Percentiles rank a stretch among this genome's conserved stretches.
These are phyloP conservation scores for Opeltia flavorubescens DNA, from an alignment of 495 filamentous ascomycete genomes.

Conservation along the genomic window DNA sequence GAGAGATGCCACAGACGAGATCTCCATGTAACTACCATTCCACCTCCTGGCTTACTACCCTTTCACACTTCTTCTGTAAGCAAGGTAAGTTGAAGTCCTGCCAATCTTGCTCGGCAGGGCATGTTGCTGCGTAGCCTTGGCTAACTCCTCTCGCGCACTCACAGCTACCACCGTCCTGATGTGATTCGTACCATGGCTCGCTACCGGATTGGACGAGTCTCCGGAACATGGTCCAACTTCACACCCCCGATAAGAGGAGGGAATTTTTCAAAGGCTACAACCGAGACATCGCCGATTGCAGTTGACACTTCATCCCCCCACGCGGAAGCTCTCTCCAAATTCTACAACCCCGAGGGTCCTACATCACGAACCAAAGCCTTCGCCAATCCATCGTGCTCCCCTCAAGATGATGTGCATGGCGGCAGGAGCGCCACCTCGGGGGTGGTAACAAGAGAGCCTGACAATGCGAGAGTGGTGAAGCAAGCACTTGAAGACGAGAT, in stretches of 20 bases:
- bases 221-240: slow-evolving; percentile 19
- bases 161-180: slow-evolving; percentile 18
- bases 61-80: not conserved
- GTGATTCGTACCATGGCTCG: slow-evolving; percentile 15
- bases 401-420: not conserved
- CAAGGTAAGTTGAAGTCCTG: slow-evolving; percentile 7
- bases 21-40: slow-evolving; percentile 26
- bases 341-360: not conserved
- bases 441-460: slow-evolving; percentile 22
- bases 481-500: slow-evolving; percentile 24
- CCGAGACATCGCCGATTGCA: not conserved
- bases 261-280: slow-evolving; percentile 5
- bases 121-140: not conserved
- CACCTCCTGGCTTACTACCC: slow-evolving; percentile 4
- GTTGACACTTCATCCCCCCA: slow-evolving; percentile 5
- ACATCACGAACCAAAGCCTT: not conserved
- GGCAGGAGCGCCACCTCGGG: slow-evolving; percentile 9
- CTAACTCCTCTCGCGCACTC: not conserved
- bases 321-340: slow-evolving; percentile 14
- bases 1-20: slow-evolving; percentile 37
- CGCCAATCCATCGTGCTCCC: not conserved
- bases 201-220: slow-evolving; percentile 19
- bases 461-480: slow-evolving; percentile 36
- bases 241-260: slow-evolving; percentile 20
- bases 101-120: not conserved